Percentiles rank a stretch among this genome's conserved stretches.
phyloP scores from a whole-genome alignment of 2,329 filamentous ascomycete genomes.

The Lasiodiplodia sp. region DNA sequence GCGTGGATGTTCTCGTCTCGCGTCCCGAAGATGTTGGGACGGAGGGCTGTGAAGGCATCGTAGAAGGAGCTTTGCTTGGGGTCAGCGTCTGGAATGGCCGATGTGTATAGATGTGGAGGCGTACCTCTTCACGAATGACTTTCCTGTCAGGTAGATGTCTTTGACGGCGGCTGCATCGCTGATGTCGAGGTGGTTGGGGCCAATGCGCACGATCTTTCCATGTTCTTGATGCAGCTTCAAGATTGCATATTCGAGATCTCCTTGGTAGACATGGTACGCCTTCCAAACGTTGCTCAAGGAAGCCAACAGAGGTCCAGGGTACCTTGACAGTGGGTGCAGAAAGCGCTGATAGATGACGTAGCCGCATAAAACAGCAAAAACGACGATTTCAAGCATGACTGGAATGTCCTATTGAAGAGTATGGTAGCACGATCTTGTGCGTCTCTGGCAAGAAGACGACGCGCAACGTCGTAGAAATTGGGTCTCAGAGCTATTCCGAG shows the following conservation, averaged over 20 bases:
- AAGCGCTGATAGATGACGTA: slow-evolving; percentile 48
- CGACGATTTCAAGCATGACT: background rate
- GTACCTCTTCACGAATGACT: slow-evolving; percentile 8
- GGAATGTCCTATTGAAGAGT: background rate
- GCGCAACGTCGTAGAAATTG: too few species aligned
- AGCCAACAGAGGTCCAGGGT: slow-evolving; percentile 52
- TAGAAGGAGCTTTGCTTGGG: background rate
- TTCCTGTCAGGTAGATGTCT: slow-evolving; percentile 1
- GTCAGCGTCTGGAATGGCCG: background rate
- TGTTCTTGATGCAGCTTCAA: background rate
- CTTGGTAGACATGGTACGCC: background rate
- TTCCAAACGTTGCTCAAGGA: slow-evolving; percentile 42
- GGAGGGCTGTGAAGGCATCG: slow-evolving; percentile 10
- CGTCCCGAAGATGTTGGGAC: slow-evolving; percentile 13
- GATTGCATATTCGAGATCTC: slow-evolving; percentile 14
- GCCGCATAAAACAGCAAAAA: background rate
- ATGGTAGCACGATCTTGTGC: background rate
- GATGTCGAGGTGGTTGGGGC: slow-evolving; percentile 15
- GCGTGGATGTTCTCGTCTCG: slow-evolving; percentile 19
- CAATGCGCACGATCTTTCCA: slow-evolving; percentile 9
- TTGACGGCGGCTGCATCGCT: slow-evolving; percentile 11
- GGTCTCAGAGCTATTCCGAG: background rate
- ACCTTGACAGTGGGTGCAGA: slow-evolving; percentile 52
- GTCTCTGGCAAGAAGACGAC: background rate
- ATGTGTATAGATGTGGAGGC: background rate